A percentile compares a stretch with the other conserved stretches of the same genome.
Conservation (phyloP, 2,329 filamentous ascomycete genomes). For the Neonectria ditissima region DNA sequence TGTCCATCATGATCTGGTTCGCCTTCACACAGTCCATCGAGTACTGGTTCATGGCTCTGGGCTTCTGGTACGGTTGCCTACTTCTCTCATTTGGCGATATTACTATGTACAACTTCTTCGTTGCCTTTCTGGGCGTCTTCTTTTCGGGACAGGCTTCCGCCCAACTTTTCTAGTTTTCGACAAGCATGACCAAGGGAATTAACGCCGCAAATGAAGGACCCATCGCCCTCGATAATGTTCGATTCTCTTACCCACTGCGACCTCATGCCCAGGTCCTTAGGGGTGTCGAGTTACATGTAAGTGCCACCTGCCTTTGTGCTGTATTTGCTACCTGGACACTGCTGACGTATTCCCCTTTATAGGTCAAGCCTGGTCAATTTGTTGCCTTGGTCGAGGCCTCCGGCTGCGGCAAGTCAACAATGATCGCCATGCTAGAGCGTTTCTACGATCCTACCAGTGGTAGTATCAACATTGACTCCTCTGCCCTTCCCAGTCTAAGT, state of each 20-base stretch:
- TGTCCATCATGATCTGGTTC: constrained; percentile 52
- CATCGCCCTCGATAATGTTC: constrained; percentile 65
- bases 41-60: constrained; percentile 55
- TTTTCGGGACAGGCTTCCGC: constrained; percentile 57
- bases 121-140: constrained; percentile 64
- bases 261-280: constrained; percentile 55
- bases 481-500: constrained; percentile 56
- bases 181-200: constrained; percentile 64
- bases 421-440: constrained; percentile 64
- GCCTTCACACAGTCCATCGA: constrained; percentile 53
- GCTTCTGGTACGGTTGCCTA: constrained; percentile 56
- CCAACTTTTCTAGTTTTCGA: constrained; percentile 60
- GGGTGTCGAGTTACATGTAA: constrained; percentile 50
- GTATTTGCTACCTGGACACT: not conserved
- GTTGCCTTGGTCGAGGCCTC: constrained; percentile 65
- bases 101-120: constrained; percentile 64
- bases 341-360: not conserved
- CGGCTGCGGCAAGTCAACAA: constrained; percentile 72
- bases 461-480: constrained; percentile 58
- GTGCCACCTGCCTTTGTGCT: not conserved
- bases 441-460: constrained; percentile 60
- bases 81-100: constrained; percentile 57
- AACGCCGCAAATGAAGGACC: constrained; percentile 56
- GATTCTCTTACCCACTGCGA: constrained; percentile 71
- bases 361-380: constrained; percentile 61